phyloP scores from a whole-genome alignment of 2,329 filamentous ascomycete species.

The Aspergillus sp. region DNA sequence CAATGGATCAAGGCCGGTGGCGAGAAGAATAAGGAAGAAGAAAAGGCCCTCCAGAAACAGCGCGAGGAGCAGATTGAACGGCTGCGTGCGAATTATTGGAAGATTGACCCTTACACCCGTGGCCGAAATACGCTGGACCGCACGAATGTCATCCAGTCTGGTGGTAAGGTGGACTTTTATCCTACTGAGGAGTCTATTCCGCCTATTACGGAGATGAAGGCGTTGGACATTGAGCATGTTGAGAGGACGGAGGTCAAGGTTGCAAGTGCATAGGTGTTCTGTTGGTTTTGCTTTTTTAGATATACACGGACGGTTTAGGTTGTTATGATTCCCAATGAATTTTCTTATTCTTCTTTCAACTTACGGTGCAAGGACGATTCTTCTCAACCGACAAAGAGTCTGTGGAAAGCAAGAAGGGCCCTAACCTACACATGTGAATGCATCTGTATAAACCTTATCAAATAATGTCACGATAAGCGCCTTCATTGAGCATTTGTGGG shows the following conservation, averaged over 20 bases:
- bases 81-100: conserved; percentile 79
- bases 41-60: conserved; percentile 52
- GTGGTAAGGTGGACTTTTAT: conserved; percentile 71
- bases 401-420: too few relatives aligned
- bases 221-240: conserved; percentile 19
- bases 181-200: conserved; percentile 27
- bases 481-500: too few relatives aligned
- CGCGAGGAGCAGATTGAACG: conserved; percentile 62
- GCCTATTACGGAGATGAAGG: conserved; percentile 10
- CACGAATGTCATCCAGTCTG: conserved; percentile 65
- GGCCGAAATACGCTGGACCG: conserved; percentile 80
- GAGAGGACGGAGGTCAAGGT: conserved; percentile 15
- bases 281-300: not conserved
- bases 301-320: conserved; percentile 1
- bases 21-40: conserved; percentile 43
- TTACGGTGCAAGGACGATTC: too few relatives aligned
- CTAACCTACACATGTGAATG: too few relatives aligned
- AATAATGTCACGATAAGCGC: too few relatives aligned
- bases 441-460: too few relatives aligned
- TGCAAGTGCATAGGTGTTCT: not conserved
- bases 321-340: conserved; percentile 13
- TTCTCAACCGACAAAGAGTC: too few relatives aligned
- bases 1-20: conserved; percentile 66
- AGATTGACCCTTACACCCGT: conserved; percentile 79
- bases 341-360: not conserved